Evolutionary conservation across 768 basidiomycete genomes (phyloP), one percentile per base, ranked within the genome.

Genomic region (Lentinula sp.): DNA sequence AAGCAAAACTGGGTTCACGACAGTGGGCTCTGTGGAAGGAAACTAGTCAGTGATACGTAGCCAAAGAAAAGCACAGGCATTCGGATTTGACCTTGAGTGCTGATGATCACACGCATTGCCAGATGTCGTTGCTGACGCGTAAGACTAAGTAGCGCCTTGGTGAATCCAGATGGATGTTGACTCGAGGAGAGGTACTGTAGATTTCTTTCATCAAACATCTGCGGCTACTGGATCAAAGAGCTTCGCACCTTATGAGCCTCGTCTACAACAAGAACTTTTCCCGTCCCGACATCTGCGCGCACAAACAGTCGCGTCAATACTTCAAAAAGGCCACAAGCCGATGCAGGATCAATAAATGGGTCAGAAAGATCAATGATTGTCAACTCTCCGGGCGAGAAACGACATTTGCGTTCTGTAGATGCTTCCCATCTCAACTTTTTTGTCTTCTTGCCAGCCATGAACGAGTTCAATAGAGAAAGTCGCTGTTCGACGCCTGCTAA

Each of bases 291-390:
- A 1, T 83, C 73, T 1, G 84, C 78, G 31, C 88, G 78, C 10
- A 87, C 78, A 64, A 90, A 91, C 1, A 87, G 66, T 40, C 88
- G 78, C 0, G 81, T 78, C 0, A 90, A 70, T 6, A 91, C 87
- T 60, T 91, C 87, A 58, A 90, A 91, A 3, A 90, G 68, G 0
- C 82, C 82, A 63, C 88, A 88, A 2, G 89, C 89, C 1, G 85
- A 82, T 0, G 76, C 75, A 1, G 84, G 72, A 65, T 91, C 89
- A 9, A 89, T 79, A 64, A 90, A 90, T 0, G 89, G 86, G 60
- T 89, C 89, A 0, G 89, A 88, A 0, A 89, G 73, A 63, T 90
- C 89, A 3, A 89, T 68, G 11, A 91, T 85, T 0, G 86, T 88
- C 4, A 91, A 62, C 61, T 84, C 80, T 0, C 87, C 87, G 0